A percentile compares a stretch with the other conserved stretches of the same genome.
Evolutionary conservation across 2,329 filamentous ascomycete species (phyloP).

Genomic region (Immersiporthe knoxdaviesiana): DNA sequence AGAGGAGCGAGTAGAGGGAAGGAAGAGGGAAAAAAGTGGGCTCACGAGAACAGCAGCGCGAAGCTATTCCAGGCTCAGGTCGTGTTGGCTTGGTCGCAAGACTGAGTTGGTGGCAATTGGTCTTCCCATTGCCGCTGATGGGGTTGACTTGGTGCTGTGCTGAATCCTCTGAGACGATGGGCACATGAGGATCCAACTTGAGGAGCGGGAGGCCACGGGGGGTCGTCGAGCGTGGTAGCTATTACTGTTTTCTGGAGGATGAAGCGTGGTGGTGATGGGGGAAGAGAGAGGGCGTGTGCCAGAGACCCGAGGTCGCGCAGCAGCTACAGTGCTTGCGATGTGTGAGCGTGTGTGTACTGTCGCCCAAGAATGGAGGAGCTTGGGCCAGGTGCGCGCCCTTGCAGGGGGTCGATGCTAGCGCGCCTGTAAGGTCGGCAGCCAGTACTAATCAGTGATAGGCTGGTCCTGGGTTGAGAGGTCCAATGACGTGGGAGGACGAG

Average conservation of each 20-base stretch:
- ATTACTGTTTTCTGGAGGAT: neutral
- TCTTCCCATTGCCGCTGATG: constrained; percentile 28
- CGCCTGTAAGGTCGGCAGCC: neutral
- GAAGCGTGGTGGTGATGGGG: neutral
- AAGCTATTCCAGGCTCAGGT: constrained; percentile 12
- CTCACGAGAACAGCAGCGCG: neutral
- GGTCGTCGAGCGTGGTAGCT: neutral
- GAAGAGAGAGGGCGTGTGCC: neutral
- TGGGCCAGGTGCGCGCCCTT: constrained; percentile 12
- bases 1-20: neutral
- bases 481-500: constrained; percentile 11
- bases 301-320: constrained; percentile 4
- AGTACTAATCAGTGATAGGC: too few relatives aligned
- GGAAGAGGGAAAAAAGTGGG: neutral
- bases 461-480: neutral
- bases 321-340: constrained; percentile 9
- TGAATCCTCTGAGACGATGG: constrained; percentile 2
- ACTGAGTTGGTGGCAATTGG: constrained; percentile 21
- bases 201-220: neutral
- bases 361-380: constrained; percentile 11
- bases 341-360: too few relatives aligned
- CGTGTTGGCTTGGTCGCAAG: constrained; percentile 20
- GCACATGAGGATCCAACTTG: neutral
- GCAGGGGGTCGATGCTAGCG: constrained; percentile 8
- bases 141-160: neutral